phyloP scores from a whole-genome alignment of 2,329 filamentous ascomycete species.

The Aspergillus aculeatus region DNA sequence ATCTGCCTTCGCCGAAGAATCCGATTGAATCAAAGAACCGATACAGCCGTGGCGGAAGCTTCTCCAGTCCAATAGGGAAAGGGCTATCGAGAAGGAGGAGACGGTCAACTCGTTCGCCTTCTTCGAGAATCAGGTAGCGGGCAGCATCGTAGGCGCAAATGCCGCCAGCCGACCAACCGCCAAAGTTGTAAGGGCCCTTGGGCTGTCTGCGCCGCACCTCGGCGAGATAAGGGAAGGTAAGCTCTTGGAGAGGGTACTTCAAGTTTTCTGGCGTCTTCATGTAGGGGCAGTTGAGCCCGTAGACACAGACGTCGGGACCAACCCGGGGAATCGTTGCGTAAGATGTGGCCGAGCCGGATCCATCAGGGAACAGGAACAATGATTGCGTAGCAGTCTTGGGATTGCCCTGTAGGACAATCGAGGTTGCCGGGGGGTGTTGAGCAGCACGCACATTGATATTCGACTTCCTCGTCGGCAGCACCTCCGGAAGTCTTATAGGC shows the following conservation, averaged over 20 bases:
- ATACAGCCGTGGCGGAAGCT: constrained; percentile 57
- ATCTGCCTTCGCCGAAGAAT: constrained; percentile 48
- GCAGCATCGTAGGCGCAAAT: constrained; percentile 69
- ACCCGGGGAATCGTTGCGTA: constrained; percentile 45
- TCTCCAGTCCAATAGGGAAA: constrained; percentile 66
- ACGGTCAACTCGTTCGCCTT: constrained; percentile 57
- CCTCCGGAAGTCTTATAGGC: constrained; percentile 24
- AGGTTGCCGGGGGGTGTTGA: constrained; percentile 41
- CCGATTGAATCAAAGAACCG: constrained; percentile 50
- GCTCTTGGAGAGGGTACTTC: constrained; percentile 35
- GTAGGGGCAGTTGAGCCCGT: constrained; percentile 47
- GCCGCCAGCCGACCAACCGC: constrained; percentile 76
- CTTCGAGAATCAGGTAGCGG: constrained; percentile 55
- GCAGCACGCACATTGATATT: constrained; percentile 12
- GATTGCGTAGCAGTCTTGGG: constrained; percentile 44
- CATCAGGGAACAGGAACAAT: constrained; percentile 47
- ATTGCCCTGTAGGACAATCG: constrained; percentile 44
- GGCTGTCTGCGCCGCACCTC: constrained; percentile 51
- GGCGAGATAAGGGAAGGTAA: constrained; percentile 40
- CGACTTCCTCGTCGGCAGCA: constrained; percentile 22
- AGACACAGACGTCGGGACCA: constrained; percentile 42
- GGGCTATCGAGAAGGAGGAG: constrained; percentile 67
- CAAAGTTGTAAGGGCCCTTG: constrained; percentile 60
- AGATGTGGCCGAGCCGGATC: constrained; percentile 48
- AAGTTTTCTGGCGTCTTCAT: constrained; percentile 43